Conservation (phyloP, 192 early-diverging fungal genomes). For the Backusella macrospora region DNA sequence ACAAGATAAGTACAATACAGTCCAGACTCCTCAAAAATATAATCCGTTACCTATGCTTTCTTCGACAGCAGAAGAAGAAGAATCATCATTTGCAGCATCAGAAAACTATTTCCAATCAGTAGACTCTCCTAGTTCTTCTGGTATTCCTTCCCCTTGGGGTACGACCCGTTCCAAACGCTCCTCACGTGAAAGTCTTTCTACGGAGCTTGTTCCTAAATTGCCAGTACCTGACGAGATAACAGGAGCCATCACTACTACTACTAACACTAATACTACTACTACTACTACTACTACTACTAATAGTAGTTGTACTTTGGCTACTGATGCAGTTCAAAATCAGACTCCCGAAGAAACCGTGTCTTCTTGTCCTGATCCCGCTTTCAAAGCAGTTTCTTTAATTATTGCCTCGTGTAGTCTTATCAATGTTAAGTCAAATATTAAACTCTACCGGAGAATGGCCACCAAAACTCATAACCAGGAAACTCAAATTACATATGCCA, state of each 20-base stretch:
- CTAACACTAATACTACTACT: too few species aligned
- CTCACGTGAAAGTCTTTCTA: not conserved
- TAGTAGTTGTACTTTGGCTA: too few species aligned
- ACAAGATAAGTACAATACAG: not conserved
- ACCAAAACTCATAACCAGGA: constrained; percentile 74
- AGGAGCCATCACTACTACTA: not conserved
- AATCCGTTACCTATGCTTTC: not conserved
- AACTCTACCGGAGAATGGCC: constrained; percentile 76
- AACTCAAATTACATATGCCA: constrained; percentile 76
- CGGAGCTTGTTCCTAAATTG: not conserved
- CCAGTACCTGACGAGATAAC: not conserved
- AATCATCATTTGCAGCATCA: constrained; percentile 4
- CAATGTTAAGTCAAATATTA: constrained; percentile 39
- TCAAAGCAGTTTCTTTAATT: constrained; percentile 12
- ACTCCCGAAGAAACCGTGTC: not conserved
- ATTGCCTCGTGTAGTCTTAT: constrained; percentile 37
- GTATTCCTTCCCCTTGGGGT: constrained; percentile 24
- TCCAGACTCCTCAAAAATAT: not conserved
- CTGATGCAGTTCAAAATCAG: not conserved
- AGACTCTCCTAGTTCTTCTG: not conserved
- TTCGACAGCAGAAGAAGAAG: not conserved
- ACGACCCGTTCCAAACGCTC: not conserved
- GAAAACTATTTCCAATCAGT: constrained; percentile 6
- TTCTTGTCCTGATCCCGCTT: not conserved
- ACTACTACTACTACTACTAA: too few species aligned